Conservation (phyloP, 208 protist genomes). For the Trichomonas tenax region DNA sequence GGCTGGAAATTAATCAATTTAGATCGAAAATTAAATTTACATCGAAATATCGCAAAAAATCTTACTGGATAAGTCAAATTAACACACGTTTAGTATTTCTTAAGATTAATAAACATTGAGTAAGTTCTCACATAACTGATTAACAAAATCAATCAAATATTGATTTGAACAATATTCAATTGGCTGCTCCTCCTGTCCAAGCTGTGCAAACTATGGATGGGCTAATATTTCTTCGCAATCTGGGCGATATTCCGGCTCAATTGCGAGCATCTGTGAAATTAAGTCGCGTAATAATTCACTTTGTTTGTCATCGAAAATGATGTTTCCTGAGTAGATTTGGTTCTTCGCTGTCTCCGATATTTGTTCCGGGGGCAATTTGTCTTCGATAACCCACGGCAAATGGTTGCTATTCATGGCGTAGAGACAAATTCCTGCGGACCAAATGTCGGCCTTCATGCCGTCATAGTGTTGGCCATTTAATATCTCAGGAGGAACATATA, state of each 20-base stretch:
- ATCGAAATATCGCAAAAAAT: too few relatives aligned
- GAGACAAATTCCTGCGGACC: neutral
- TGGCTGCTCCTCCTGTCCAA: neutral
- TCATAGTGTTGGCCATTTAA: neutral
- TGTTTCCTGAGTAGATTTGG: neutral
- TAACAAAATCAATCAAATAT: neutral
- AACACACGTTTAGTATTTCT: neutral
- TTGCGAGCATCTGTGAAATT: neutral
- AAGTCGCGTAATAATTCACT: neutral
- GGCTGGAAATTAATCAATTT: too few relatives aligned
- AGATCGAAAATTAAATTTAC: too few relatives aligned
- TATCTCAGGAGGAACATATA: neutral
- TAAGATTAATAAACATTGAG: neutral
- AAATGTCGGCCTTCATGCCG: neutral
- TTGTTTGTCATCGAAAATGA: neutral
- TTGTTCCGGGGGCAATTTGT: neutral
- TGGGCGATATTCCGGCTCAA: neutral
- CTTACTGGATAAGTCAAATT: too few relatives aligned
- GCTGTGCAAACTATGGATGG: neutral
- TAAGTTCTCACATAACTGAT: neutral
- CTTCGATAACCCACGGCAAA: neutral
- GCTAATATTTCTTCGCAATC: neutral
- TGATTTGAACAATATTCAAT: neutral
- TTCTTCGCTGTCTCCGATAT: neutral
- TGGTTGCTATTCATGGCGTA: neutral